Base-by-base conservation (phyloP, 805 yeast species). In the Hanseniaspora hatyaiensis region DNA sequence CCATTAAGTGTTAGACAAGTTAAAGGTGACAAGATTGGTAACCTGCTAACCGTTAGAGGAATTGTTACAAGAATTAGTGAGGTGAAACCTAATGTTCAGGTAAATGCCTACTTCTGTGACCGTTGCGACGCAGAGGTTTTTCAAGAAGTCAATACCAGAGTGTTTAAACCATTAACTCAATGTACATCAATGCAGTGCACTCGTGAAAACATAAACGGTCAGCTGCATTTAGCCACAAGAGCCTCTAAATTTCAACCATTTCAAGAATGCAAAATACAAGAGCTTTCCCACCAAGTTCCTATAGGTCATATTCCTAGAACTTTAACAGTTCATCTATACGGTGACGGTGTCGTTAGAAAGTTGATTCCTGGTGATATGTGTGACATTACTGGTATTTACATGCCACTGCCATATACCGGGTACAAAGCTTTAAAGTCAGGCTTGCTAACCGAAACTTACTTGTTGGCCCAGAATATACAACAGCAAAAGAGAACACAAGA, bases 381-480 rank as follows among this genome's bases (percentile, higher is more conserved):
- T 29, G 97, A 92, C 61, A 77, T 89, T 31, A 73, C 94, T 0
- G 99, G 99, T 47, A 80, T 92, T 22, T 87, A 80, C 60, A 67
- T 94, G 68, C 99, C 99, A 0, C 69, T 87, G 40, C 97, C 98
- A 2, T 92, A 88, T 66, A 87, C 97, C 2, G 98, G 98, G 0
- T 88, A 82, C 71, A 76, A 79, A 58, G 99, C 97, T 2, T 68
- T 94, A 53, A 75, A 77, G 57, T 96, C 98, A 0, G 98, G 98
- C 12, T 66, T 92, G 50, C 69, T 92, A 51, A 92, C 98, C 0
- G 98, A 92, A 64, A 88, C 97, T 1, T 92, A 80, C 61, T 66
- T 92, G 49, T 94, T 86, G 57, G 92, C 94, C 2, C 96, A 92
- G 63, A 71, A 74, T 57, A 78, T 92, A 19, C 72, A 72, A 55